A percentile compares a stretch with the other conserved stretches of the same genome.
phyloP scores from a whole-genome alignment of 2,329 filamentous ascomycete genomes.

The Fusarium circinatum region DNA sequence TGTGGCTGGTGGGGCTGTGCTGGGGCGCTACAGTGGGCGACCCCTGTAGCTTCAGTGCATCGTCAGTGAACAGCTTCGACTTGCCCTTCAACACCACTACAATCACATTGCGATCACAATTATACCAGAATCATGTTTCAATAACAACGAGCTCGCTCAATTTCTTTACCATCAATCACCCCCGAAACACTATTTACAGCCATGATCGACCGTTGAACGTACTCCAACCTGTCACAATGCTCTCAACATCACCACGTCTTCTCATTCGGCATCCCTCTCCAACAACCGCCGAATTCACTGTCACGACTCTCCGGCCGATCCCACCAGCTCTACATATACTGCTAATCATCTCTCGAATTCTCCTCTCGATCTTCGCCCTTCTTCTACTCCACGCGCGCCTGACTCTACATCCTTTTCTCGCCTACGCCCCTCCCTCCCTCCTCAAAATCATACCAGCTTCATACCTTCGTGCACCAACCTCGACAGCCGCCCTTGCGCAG shows the following conservation, averaged over 20 bases:
- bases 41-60: neutral
- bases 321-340: slow-evolving; percentile 59
- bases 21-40: neutral
- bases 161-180: no score
- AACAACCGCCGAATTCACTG: slow-evolving; percentile 91
- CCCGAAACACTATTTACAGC: neutral
- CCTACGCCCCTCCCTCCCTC: slow-evolving; percentile 22
- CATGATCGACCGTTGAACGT: slow-evolving; percentile 10
- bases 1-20: neutral
- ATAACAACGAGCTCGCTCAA: neutral
- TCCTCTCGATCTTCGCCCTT: slow-evolving; percentile 56
- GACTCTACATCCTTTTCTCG: slow-evolving; percentile 47
- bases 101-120: neutral
- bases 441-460: slow-evolving; percentile 25
- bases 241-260: slow-evolving; percentile 69
- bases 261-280: slow-evolving; percentile 77
- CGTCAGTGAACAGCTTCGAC: neutral
- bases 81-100: neutral
- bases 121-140: neutral
- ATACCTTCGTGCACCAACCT: slow-evolving; percentile 47
- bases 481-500: slow-evolving; percentile 48
- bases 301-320: slow-evolving; percentile 77
- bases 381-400: slow-evolving; percentile 63
- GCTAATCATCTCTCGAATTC: slow-evolving; percentile 54
- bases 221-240: slow-evolving; percentile 58